Evolutionary conservation across 140 eudicot genomes (phyloP), one percentile per base, ranked within the genome.

Genomic region (Stevia rebaudiana): DNA sequence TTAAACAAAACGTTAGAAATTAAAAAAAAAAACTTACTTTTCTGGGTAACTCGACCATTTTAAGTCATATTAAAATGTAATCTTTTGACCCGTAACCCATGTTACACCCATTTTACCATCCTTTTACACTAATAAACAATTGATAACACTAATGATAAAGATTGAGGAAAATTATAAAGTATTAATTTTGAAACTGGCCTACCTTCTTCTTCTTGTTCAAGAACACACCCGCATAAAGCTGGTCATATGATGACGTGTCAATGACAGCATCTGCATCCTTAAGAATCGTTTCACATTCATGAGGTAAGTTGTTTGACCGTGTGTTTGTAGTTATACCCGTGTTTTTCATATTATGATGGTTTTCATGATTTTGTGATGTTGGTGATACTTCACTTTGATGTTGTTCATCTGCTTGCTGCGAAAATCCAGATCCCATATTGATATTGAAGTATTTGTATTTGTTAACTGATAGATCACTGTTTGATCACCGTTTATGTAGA

Each of bases 151-250:
- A 18, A 18, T 19, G 55, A 48, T n/a, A 59, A 30, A 71, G 52
- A 30, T 35, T 5, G 21, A 9, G 6, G 60, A 17, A 42, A 36
- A 23, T 19, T 30, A 39, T 12, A 25, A 17, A 15, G 15, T 42
- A 3, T 25, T 4, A 16, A 19, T 11, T 18, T 4, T 21, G 41
- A 19, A 61, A 54, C 40, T 5, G 15, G 36, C 78, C 44, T 54
- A 62, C 97, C 95, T 67, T 80, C 37, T 55, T 81, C 49, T 78
- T 80, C 17, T 82, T 71, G 80, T 84, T 84, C 81, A 89, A 77
- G 71, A 74, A 83, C 11, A 89, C 88, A 43, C 95, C 97, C 39
- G 76, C 68, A 68, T 62, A 80, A 18, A 83, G 80, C 57, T 69
- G 76, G 19, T 84, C 72, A 3, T 51, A 16, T 17, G 97, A 78